Evolutionary conservation across 1,284 basidiomycete species (phyloP).

Genomic region (Phlebopus sp.): DNA sequence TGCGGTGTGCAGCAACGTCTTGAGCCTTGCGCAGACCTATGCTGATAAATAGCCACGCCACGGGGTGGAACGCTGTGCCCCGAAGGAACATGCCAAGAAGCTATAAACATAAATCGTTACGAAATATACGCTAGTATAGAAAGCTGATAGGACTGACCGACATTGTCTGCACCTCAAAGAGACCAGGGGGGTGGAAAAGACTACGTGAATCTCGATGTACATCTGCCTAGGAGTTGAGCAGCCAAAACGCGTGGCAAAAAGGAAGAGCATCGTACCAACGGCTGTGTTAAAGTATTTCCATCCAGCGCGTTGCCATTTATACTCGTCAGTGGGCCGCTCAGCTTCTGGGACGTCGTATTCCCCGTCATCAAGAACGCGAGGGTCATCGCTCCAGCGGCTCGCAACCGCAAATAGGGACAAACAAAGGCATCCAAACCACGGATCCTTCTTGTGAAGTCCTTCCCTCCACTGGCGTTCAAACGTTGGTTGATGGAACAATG

Average conservation of each 20-base stretch:
- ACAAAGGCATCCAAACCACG: slow-evolving; percentile 60
- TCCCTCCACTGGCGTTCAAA: slow-evolving; percentile 61
- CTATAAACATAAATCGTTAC: slow-evolving; percentile 27
- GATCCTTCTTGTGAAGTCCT: slow-evolving; percentile 48
- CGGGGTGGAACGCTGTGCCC: slow-evolving; percentile 54
- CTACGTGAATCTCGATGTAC: slow-evolving; percentile 55
- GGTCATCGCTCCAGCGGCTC: slow-evolving; percentile 66
- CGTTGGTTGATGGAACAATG: slow-evolving; percentile 66
- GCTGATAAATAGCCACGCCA: slow-evolving; percentile 64
- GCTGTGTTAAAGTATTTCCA: slow-evolving; percentile 63
- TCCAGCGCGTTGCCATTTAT: slow-evolving; percentile 57
- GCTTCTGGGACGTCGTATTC: slow-evolving; percentile 21
- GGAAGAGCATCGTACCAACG: slow-evolving; percentile 36
- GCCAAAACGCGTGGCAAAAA: background rate
- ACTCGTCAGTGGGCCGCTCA: slow-evolving; percentile 22
- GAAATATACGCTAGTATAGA: slow-evolving; percentile 3
- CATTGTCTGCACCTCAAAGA: slow-evolving; percentile 76
- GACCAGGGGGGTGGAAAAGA: slow-evolving; percentile 57
- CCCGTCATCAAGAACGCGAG: slow-evolving; percentile 51
- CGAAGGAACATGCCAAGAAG: slow-evolving; percentile 48
- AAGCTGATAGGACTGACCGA: slow-evolving; percentile 35
- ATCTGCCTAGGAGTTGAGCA: slow-evolving; percentile 28
- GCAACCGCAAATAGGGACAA: slow-evolving; percentile 68
- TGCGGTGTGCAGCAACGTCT: slow-evolving; percentile 67
- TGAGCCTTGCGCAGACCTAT: slow-evolving; percentile 70